phyloP scores from a whole-genome alignment of 495 filamentous ascomycete genomes.

The Wilcoxina mikolae region DNA sequence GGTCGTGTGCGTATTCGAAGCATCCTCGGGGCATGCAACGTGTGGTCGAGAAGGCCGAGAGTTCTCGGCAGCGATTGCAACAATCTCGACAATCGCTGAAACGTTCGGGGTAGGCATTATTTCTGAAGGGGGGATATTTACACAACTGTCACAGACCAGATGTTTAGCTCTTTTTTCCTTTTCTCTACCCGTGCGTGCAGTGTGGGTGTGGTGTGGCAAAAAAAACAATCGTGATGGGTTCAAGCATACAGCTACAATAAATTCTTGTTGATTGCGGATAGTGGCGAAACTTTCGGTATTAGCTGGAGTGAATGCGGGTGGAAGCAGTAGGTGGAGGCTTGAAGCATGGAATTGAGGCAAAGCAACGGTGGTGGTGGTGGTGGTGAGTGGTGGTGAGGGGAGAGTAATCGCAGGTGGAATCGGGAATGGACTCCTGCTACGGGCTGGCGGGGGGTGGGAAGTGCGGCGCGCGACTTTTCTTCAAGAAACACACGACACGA shows the following conservation, averaged over 20 bases:
- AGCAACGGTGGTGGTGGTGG: not conserved
- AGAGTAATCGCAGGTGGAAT: too few relatives aligned
- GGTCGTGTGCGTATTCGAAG: not conserved
- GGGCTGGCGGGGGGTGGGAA: too few relatives aligned
- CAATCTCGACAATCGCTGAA: conserved; percentile 6
- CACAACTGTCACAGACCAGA: too few relatives aligned
- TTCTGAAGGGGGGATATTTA: too few relatives aligned
- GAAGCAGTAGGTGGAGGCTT: not conserved
- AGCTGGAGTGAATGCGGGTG: not conserved
- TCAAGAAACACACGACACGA: too few relatives aligned
- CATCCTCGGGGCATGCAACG: conserved; percentile 25
- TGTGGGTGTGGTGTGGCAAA: too few relatives aligned
- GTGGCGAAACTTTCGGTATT: not conserved
- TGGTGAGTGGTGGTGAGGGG: not conserved
- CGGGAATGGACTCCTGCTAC: too few relatives aligned
- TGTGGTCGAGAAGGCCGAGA: conserved; percentile 12
- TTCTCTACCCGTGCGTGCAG: not conserved
- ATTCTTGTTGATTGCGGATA: not conserved
- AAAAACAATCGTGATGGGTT: too few relatives aligned
- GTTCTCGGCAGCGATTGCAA: not conserved
- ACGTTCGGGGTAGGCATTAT: conserved; percentile 25
- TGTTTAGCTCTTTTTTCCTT: too few relatives aligned
- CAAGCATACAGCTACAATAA: too few relatives aligned
- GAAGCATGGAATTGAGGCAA: not conserved
- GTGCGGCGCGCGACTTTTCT: too few relatives aligned